Conservation (phyloP, 2,329 filamentous ascomycete species). For the Coniella lustricola region DNA sequence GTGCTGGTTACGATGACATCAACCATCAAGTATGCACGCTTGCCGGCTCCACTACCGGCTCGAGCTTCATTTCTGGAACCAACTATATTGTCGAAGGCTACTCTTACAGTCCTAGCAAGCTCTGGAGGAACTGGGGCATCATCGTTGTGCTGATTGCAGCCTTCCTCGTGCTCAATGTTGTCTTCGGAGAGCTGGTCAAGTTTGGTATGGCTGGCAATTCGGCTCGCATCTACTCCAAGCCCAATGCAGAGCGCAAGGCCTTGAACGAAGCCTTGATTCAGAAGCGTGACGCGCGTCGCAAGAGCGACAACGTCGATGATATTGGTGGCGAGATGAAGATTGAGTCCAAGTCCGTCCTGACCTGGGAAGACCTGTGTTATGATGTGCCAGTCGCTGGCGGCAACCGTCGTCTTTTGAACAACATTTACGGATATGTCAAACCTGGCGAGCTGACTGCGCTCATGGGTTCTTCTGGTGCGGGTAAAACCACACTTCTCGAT, state of each 20-base stretch:
- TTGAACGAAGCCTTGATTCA: slow-evolving; percentile 57
- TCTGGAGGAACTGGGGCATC: slow-evolving; percentile 83
- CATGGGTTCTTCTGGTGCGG: slow-evolving; percentile 79
- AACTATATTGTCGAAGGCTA: slow-evolving; percentile 65
- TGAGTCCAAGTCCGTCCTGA: slow-evolving; percentile 61
- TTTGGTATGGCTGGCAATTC: slow-evolving; percentile 76
- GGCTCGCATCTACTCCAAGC: slow-evolving; percentile 68
- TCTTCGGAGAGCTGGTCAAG: slow-evolving; percentile 71
- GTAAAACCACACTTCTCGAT: slow-evolving; percentile 79
- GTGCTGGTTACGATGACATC: slow-evolving; percentile 62
- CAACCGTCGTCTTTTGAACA: slow-evolving; percentile 47
- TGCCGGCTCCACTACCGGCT: slow-evolving; percentile 62
- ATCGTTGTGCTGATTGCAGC: slow-evolving; percentile 66
- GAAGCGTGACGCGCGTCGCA: slow-evolving; percentile 51
- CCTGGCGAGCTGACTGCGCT: slow-evolving; percentile 72
- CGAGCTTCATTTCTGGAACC: slow-evolving; percentile 53
- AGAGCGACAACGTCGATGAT: slow-evolving; percentile 36
- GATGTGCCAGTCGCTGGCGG: slow-evolving; percentile 55
- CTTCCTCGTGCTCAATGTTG: slow-evolving; percentile 69
- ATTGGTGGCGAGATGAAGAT: slow-evolving; percentile 44
- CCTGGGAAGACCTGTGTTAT: slow-evolving; percentile 82
- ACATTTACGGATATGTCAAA: slow-evolving; percentile 62
- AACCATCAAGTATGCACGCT: slow-evolving; percentile 76
- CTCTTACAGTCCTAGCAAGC: slow-evolving; percentile 55
- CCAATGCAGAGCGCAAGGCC: slow-evolving; percentile 57